phyloP scores from a whole-genome alignment of 2,329 filamentous ascomycete species.

The Penicillium sp. region DNA sequence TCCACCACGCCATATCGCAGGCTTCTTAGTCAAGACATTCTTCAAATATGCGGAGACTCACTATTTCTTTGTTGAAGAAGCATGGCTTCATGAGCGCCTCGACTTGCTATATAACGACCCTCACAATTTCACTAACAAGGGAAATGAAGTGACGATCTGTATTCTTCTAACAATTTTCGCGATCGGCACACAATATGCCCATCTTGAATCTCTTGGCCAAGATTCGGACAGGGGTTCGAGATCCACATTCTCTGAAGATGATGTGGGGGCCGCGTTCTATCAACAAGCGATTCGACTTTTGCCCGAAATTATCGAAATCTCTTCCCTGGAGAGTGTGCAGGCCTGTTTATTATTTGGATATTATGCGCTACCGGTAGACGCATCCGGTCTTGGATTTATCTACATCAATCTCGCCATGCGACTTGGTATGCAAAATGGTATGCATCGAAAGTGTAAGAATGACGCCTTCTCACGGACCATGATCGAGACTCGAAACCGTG shows the following conservation, averaged over 20 bases:
- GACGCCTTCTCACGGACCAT: constrained; percentile 43
- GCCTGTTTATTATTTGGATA: constrained; percentile 55
- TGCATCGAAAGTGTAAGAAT: constrained; percentile 52
- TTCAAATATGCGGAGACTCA: constrained; percentile 53
- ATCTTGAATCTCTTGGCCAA: constrained; percentile 41
- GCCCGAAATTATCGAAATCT: constrained; percentile 54
- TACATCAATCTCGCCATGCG: constrained; percentile 55
- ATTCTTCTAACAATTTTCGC: constrained; percentile 52
- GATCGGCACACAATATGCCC: constrained; percentile 55
- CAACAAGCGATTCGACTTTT: constrained; percentile 52
- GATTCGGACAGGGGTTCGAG: background rate
- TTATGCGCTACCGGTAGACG: constrained; percentile 54
- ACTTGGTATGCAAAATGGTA: constrained; percentile 56
- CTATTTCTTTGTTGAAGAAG: constrained; percentile 51
- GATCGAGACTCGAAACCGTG: constrained; percentile 52
- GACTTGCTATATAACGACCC: constrained; percentile 46
- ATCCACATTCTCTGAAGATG: constrained; percentile 43
- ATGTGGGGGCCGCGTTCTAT: constrained; percentile 54
- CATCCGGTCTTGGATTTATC: constrained; percentile 53
- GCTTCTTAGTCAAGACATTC: constrained; percentile 51
- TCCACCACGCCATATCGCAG: constrained; percentile 51
- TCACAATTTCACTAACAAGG: constrained; percentile 35
- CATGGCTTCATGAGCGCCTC: constrained; percentile 47
- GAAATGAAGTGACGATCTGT: constrained; percentile 47
- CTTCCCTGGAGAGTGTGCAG: constrained; percentile 56